Conservation (phyloP, 1,284 basidiomycete genomes). For the Sporisorium exsertum region DNA sequence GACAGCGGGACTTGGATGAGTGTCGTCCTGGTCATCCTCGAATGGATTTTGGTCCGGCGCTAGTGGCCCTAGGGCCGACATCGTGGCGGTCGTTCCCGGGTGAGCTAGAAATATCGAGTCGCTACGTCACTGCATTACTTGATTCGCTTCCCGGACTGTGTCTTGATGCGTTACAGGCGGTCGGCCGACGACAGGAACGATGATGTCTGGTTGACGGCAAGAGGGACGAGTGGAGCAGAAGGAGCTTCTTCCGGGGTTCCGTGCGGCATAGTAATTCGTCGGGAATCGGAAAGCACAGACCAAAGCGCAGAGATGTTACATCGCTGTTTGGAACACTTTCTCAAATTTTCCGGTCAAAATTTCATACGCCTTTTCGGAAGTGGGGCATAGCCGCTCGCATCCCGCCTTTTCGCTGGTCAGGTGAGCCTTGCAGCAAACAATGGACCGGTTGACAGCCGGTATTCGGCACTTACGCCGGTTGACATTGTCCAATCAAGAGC, state of each 20-base stretch:
- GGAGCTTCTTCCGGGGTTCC: not conserved
- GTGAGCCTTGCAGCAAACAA: not conserved
- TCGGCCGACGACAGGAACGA: not conserved
- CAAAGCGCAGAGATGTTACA: not conserved
- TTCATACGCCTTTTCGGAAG: no score
- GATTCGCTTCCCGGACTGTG: not conserved
- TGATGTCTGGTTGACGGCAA: not conserved
- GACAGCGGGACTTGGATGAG: not conserved
- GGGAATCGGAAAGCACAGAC: not conserved
- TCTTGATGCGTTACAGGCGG: not conserved
- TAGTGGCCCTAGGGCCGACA: conserved; percentile 33
- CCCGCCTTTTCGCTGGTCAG: not conserved
- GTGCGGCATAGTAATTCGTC: not conserved
- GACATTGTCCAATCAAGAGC: not conserved
- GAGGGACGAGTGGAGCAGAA: not conserved
- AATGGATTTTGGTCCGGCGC: conserved; percentile 36
- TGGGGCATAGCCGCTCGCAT: no score
- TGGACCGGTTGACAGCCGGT: not conserved
- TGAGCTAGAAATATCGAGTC: not conserved
- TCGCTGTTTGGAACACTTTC: not conserved
- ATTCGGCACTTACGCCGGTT: not conserved
- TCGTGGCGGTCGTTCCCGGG: conserved; percentile 1
- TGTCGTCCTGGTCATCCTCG: conserved; percentile 32
- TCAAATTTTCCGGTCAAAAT: no score
- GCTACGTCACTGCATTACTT: conserved; percentile 5